Conservation (phyloP, 176 grass and related monocot genomes). For the Elaeis guineensis region DNA sequence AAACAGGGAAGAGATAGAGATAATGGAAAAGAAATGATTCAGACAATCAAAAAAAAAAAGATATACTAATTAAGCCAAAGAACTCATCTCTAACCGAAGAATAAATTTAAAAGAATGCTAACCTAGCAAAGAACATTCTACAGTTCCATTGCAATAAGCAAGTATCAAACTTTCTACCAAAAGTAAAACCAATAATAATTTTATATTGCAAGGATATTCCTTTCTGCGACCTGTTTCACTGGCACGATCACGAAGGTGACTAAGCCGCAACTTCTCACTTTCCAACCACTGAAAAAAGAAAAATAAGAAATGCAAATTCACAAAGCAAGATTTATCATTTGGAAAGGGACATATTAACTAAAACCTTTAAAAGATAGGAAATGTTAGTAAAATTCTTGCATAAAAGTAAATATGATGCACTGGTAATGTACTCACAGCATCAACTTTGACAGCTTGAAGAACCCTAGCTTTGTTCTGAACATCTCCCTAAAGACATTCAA, state of each 20-base stretch:
- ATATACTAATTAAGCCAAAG: no score
- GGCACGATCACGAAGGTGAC: constrained; percentile 92
- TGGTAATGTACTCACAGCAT: constrained; percentile 51
- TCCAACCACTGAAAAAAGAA: constrained; percentile 56
- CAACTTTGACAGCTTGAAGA: constrained; percentile 67
- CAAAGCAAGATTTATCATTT: constrained; percentile 8
- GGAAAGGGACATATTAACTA: no score
- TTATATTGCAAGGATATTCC: constrained; percentile 83
- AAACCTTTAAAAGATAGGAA: constrained; percentile 1
- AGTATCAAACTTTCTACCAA: no score
- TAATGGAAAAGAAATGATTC: no score
- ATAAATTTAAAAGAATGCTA: no score
- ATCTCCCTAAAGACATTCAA: constrained; percentile 46
- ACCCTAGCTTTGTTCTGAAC: constrained; percentile 62
- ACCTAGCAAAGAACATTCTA: no score
- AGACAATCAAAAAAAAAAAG: no score
- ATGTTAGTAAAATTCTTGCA: constrained; percentile 16
- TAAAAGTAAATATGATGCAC: constrained; percentile 18
- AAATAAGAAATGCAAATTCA: neutral
- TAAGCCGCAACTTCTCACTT: constrained; percentile 82
- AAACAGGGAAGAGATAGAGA: no score
- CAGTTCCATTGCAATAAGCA: no score
- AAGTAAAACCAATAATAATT: neutral
- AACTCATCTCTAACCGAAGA: no score
- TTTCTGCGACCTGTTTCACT: constrained; percentile 96